These are phyloP conservation scores for Hyphopichia khmerensis DNA, from an alignment of 1,139 yeast genomes.

Conservation along the genomic window DNA sequence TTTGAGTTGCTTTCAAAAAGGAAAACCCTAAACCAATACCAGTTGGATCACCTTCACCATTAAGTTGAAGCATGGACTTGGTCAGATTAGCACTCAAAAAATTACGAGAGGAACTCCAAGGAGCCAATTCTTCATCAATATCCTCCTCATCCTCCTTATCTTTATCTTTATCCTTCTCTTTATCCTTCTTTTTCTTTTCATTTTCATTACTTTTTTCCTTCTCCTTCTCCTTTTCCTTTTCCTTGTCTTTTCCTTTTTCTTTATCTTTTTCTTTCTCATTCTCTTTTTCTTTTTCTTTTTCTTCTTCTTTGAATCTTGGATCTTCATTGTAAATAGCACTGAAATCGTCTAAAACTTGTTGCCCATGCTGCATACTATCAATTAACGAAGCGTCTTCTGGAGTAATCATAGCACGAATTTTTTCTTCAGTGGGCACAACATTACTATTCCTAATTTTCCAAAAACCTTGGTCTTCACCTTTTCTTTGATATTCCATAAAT, in stretches of 20 bases:
- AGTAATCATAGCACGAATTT: slow-evolving; percentile 77
- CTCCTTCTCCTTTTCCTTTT: slow-evolving; percentile 13
- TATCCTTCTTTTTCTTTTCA: slow-evolving; percentile 22
- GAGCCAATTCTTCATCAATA: slow-evolving; percentile 82
- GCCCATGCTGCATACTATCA: slow-evolving; percentile 93
- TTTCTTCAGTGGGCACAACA: slow-evolving; percentile 73
- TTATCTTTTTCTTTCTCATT: slow-evolving; percentile 38
- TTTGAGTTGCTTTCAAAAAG: slow-evolving; percentile 89
- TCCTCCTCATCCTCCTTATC: slow-evolving; percentile 38
- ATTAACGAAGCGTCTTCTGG: slow-evolving; percentile 90
- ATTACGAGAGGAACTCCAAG: slow-evolving; percentile 91
- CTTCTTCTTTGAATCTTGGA: slow-evolving; percentile 15
- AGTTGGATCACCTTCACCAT: slow-evolving; percentile 97
- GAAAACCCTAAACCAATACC: slow-evolving; percentile 90
- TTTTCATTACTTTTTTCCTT: slow-evolving; percentile 25
- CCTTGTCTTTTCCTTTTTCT: slow-evolving; percentile 20
- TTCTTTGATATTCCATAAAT: slow-evolving; percentile 95
- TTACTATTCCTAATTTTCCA: slow-evolving; percentile 84
- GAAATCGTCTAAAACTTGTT: slow-evolving; percentile 75
- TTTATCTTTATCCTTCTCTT: slow-evolving; percentile 35
- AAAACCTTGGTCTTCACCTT: slow-evolving; percentile 91
- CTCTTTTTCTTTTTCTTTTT: slow-evolving; percentile 15
- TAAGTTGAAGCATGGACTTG: slow-evolving; percentile 92
- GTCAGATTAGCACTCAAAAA: slow-evolving; percentile 94
- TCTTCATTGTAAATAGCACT: slow-evolving; percentile 50